These are phyloP conservation scores for Fibroporia radiculosa DNA, from an alignment of 768 basidiomycete species.

Conservation along the genomic window DNA sequence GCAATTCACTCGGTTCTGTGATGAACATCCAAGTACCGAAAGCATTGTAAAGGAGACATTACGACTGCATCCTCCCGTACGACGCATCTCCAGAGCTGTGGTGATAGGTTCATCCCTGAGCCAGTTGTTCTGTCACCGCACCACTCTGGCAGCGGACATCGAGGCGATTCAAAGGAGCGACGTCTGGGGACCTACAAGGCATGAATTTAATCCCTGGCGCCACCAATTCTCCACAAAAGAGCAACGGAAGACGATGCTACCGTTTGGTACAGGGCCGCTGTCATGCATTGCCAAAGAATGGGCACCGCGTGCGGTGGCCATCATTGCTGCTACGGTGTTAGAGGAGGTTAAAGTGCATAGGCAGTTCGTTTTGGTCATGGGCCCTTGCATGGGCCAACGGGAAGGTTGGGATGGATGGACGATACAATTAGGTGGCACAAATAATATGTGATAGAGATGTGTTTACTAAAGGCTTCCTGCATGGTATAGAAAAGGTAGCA, in stretches of 20 bases:
- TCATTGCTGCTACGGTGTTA: conserved; percentile 37
- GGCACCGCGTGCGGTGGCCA: conserved; percentile 44
- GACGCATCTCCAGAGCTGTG: conserved; percentile 31
- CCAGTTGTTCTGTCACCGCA: background rate
- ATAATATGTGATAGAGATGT: too few species aligned
- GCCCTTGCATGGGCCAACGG: conserved; percentile 28
- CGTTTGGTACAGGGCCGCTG: conserved; percentile 44
- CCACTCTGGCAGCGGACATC: conserved; percentile 18
- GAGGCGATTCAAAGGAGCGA: conserved; percentile 16
- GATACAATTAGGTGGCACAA: too few species aligned
- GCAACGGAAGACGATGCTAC: conserved; percentile 20
- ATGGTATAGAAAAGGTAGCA: too few species aligned
- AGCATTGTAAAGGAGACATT: conserved; percentile 36
- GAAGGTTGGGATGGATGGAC: conserved; percentile 41
- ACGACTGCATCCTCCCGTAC: conserved; percentile 44
- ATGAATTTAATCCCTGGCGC: conserved; percentile 37
- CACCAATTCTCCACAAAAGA: conserved; percentile 22
- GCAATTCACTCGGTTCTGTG: conserved; percentile 21
- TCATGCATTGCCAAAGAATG: conserved; percentile 41
- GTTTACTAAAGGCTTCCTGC: too few species aligned
- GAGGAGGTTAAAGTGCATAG: conserved; percentile 24
- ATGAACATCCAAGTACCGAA: conserved; percentile 25
- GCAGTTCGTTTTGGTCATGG: conserved; percentile 21
- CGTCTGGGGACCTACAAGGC: conserved; percentile 32
- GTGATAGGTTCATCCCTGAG: background rate